Evolutionary conservation across 164 flowering plant genomes (phyloP), one percentile per base, ranked within the genome.

Genomic region (Tinospora cordifolia): DNA sequence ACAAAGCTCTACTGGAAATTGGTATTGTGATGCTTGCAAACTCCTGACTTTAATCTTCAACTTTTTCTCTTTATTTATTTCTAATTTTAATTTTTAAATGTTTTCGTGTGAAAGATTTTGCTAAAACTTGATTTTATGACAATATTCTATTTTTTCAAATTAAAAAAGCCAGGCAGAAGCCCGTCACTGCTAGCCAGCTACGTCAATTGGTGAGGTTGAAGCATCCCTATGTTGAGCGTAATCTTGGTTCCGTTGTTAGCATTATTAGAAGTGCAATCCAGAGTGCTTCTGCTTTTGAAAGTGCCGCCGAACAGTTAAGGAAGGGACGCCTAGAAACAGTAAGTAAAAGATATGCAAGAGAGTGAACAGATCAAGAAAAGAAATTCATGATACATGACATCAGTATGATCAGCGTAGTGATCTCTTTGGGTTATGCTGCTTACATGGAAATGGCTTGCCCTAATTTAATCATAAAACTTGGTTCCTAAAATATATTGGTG

Each of bases 91-190:
- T 15, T 58, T n/a, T 58, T 62, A n/a, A n/a, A n/a, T n/a, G n/a
- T n/a, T n/a, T n/a, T n/a, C n/a, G 11, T 15, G 25, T 8, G n/a
- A 24, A 36, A 14, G n/a, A 9, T 14, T 72, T 14, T 63, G 25
- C 41, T 17, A 44, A 17, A 36, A 46, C 22, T 62, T 67, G 8
- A 46, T 72, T 72, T 63, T 62, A n/a, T 57, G 46, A 67, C 27
- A 54, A 49, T 22, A 8, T 65, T 73, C 34, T 66, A n/a, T 27
- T 70, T 40, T 30, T 58, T 67, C 64, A 44, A 44, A 22, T 41
- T 47, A 59, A 72, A 71, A 87, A 81, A 93, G 98, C 97, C 79
- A 90, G 87, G 77, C 84, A 88, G 83, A 87, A 84, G 91, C 99
- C 99, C 51, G 69, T 68, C 66, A 86, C 85, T 46, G 47, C 86